Evolutionary conservation across 305 asterid species (phyloP).

Genomic region (Nicotiana rustica): DNA sequence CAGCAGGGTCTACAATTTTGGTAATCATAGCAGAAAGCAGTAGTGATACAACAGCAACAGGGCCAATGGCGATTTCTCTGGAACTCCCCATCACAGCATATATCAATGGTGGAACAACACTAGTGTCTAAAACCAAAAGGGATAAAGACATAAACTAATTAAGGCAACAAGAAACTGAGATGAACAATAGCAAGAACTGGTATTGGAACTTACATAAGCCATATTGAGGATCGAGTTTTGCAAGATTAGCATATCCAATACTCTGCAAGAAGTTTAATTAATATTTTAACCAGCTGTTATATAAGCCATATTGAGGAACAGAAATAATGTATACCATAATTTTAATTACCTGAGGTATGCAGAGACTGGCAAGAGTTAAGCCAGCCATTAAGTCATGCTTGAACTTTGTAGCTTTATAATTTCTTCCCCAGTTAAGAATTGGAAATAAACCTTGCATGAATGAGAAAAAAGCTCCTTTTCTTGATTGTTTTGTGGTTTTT

Average conservation of each 20-base stretch:
- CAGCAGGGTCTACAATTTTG: constrained; percentile 56
- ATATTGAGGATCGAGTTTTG: constrained; percentile 78
- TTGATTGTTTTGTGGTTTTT: constrained; percentile 28
- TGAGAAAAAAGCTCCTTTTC: constrained; percentile 37
- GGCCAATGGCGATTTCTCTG: constrained; percentile 76
- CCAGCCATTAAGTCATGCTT: constrained; percentile 85
- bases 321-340: not conserved
- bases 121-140: constrained; percentile 52
- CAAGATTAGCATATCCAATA: constrained; percentile 78
- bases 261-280: constrained; percentile 50
- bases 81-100: constrained; percentile 78
- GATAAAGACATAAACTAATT: not conserved
- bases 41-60: constrained; percentile 76
- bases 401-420: constrained; percentile 64
- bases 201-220: constrained; percentile 65
- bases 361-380: constrained; percentile 84
- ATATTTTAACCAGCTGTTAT: not conserved
- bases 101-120: constrained; percentile 81
- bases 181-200: not conserved
- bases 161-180: not conserved
- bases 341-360: constrained; percentile 76
- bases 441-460: constrained; percentile 65
- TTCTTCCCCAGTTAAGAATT: constrained; percentile 72
- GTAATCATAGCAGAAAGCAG: constrained; percentile 63
- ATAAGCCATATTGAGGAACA: not conserved